Conservation (phyloP, 352 stramenopile species). For the Thraustochytrium sp. region DNA sequence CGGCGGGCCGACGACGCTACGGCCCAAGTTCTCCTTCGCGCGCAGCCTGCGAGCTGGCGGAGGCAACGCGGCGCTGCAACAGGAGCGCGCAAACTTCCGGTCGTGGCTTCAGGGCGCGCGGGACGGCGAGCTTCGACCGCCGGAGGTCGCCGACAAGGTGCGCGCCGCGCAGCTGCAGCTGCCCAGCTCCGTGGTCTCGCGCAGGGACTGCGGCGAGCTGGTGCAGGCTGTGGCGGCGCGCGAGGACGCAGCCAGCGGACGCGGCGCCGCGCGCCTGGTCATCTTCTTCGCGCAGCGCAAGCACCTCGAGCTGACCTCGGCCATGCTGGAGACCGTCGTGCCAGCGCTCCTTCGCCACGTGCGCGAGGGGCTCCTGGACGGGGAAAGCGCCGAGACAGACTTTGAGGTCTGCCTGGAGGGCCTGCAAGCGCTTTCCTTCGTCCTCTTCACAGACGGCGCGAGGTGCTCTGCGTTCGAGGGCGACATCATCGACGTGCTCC, state of each 20-base stretch:
- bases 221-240: neutral
- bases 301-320: neutral
- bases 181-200: constrained; percentile 26
- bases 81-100: too few relatives aligned
- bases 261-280: neutral
- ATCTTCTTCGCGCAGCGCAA: constrained; percentile 24
- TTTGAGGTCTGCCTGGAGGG: neutral
- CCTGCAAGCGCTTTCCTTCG: constrained; percentile 21
- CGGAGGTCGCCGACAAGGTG: neutral
- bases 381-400: too few relatives aligned
- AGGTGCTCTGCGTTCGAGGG: neutral
- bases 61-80: too few relatives aligned
- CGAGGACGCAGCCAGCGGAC: neutral
- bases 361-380: neutral
- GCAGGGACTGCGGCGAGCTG: constrained; percentile 13
- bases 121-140: too few relatives aligned
- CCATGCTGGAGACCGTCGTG: neutral
- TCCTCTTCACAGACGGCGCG: neutral
- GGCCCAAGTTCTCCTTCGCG: too few relatives aligned
- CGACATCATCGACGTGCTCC: neutral
- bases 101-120: too few relatives aligned
- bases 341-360: neutral
- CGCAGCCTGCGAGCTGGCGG: too few relatives aligned
- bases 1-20: too few relatives aligned
- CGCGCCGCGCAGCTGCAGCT: neutral